These are phyloP conservation scores for Phaeotremella fagi DNA, from an alignment of 768 basidiomycete genomes.

Conservation along the genomic window DNA sequence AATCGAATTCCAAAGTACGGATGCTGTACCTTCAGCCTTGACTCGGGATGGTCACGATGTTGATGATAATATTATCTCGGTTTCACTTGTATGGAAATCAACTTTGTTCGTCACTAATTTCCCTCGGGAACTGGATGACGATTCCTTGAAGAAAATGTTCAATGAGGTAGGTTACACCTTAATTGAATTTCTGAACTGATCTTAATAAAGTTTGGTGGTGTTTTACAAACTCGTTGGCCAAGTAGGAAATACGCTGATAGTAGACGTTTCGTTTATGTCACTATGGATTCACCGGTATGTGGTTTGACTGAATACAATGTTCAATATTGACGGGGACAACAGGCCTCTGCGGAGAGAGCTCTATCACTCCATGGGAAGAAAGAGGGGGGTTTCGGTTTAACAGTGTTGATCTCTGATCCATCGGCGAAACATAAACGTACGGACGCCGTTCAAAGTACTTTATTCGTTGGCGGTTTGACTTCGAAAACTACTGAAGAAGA, in stretches of 20 bases:
- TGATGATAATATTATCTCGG: conserved; percentile 67
- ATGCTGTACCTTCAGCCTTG: conserved; percentile 74
- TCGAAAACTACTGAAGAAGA: conserved; percentile 72
- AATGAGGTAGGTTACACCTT: conserved; percentile 56
- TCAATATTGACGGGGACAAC: conserved; percentile 21
- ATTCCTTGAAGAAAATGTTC: conserved; percentile 68
- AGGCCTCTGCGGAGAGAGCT: conserved; percentile 61
- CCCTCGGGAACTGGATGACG: conserved; percentile 76
- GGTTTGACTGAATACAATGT: neutral
- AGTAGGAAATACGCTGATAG: conserved; percentile 92
- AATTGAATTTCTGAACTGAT: conserved; percentile 1
- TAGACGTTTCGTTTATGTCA: conserved; percentile 89
- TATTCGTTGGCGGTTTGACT: conserved; percentile 83
- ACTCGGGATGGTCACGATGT: conserved; percentile 93
- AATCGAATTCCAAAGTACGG: conserved; percentile 76
- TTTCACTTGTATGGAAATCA: conserved; percentile 87
- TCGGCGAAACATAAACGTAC: conserved; percentile 82
- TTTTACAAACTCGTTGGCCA: conserved; percentile 96
- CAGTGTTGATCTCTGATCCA: conserved; percentile 84
- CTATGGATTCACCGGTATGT: conserved; percentile 77
- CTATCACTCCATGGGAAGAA: conserved; percentile 73
- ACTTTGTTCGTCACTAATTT: conserved; percentile 97
- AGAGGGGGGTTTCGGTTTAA: conserved; percentile 56
- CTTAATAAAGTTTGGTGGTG: conserved; percentile 65
- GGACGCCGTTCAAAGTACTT: conserved; percentile 74